These are phyloP conservation scores for Graphilbum sp. DNA, from an alignment of 2,329 filamentous ascomycete species.

Conservation along the genomic window DNA sequence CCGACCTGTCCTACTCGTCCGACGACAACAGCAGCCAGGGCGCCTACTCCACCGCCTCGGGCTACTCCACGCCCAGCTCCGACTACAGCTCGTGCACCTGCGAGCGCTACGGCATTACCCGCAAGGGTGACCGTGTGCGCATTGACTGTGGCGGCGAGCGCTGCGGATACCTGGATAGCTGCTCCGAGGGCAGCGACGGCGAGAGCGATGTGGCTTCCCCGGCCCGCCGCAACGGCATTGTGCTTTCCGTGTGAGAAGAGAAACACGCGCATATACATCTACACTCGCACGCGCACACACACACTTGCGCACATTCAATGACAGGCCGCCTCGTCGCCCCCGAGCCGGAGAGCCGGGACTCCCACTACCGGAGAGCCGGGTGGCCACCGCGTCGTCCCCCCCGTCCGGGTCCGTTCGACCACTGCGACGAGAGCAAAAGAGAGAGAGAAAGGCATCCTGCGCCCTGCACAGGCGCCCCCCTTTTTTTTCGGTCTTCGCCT, in stretches of 20 bases:
- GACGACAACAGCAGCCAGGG: slow-evolving; percentile 43
- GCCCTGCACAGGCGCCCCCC: too few species aligned
- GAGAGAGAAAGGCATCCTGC: too few species aligned
- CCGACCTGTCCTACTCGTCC: slow-evolving; percentile 54
- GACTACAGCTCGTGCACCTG: slow-evolving; percentile 74
- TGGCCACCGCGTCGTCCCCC: too few species aligned
- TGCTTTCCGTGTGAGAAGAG: slow-evolving; percentile 28
- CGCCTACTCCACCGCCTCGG: slow-evolving; percentile 58
- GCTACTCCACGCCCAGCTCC: slow-evolving; percentile 64
- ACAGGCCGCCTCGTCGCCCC: too few species aligned
- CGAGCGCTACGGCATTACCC: slow-evolving; percentile 92
- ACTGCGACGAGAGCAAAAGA: too few species aligned
- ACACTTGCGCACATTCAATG: too few species aligned
- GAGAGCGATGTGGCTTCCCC: slow-evolving; percentile 25
- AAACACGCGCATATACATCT: background rate
- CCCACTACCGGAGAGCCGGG: too few species aligned
- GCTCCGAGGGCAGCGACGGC: slow-evolving; percentile 44
- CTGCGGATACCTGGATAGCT: slow-evolving; percentile 66
- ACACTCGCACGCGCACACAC: background rate
- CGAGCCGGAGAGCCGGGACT: too few species aligned
- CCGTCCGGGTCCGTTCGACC: too few species aligned
- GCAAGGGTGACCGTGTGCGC: slow-evolving; percentile 83
- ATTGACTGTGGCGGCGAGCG: slow-evolving; percentile 84
- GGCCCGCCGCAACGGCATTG: slow-evolving; percentile 38
- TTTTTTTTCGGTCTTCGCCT: too few species aligned